Percentiles rank a stretch among this genome's conserved stretches.
Conservation (phyloP, 352 stramenopile species). For the Globisporangium perplexum region DNA sequence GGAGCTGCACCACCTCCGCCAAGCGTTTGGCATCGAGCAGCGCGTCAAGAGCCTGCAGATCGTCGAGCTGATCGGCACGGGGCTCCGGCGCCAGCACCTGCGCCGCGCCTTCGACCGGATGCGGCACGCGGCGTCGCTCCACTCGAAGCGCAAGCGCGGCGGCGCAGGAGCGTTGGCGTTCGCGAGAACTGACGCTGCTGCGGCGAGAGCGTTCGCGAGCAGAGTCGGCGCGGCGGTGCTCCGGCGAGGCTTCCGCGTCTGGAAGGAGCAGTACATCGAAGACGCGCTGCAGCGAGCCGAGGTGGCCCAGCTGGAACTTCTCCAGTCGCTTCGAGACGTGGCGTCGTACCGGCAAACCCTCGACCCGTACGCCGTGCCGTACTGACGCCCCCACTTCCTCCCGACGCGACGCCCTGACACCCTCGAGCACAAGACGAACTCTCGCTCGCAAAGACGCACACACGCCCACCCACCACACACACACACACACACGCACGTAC, state of each 20-base stretch:
- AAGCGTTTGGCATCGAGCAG: slow-evolving; percentile 9
- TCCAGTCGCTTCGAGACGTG: slow-evolving; percentile 30
- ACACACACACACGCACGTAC: background rate
- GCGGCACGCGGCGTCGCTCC: background rate
- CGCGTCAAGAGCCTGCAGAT: slow-evolving; percentile 5
- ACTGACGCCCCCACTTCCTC: too few relatives aligned
- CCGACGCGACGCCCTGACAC: too few relatives aligned
- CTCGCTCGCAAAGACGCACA: background rate
- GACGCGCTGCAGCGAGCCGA: slow-evolving; percentile 37
- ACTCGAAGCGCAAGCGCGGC: background rate
- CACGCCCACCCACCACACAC: background rate
- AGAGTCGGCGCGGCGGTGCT: slow-evolving; percentile 17
- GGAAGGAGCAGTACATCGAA: slow-evolving; percentile 46
- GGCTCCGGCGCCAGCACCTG: slow-evolving; percentile 5
- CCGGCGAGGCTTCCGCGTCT: slow-evolving; percentile 30
- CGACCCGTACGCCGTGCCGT: slow-evolving; percentile 17
- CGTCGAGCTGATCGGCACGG: slow-evolving; percentile 9
- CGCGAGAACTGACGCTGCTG: slow-evolving; percentile 6
- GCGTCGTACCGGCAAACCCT: slow-evolving; percentile 32
- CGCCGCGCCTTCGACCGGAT: slow-evolving; percentile 18
- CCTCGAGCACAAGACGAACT: background rate
- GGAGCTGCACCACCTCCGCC: slow-evolving; percentile 20
- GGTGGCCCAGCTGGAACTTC: slow-evolving; percentile 33
- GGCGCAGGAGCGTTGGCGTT: too few relatives aligned
- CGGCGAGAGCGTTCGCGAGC: slow-evolving; percentile 19